Base-by-base conservation (phyloP, 257 asterid species). In the Solanum pennellii region DNA sequence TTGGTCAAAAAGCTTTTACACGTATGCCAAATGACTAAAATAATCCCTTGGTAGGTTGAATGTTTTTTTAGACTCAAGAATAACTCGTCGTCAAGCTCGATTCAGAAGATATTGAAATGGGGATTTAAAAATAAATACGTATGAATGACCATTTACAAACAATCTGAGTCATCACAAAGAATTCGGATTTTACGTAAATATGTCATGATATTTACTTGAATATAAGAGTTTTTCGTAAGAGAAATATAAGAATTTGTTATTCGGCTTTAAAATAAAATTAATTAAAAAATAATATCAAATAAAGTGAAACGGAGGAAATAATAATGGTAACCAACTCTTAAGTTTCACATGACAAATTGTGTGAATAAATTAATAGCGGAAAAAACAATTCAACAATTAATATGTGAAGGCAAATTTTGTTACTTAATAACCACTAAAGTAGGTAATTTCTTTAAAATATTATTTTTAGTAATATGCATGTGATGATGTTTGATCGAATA, bases 161-260 rank as follows among this genome's bases (percentile, higher is more conserved):
- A 0, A 56, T 3, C 0, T 0, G 25, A 56, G 62, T 52, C n/a
- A 6, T 52, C n/a, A 16, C 5, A 7, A 52, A 52, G 2, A 18
- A 52, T 0, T 52, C 3, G n/a, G 1, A 52, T 52, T 49, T 52
- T 16, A 52, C 2, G 23, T 52, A 52, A 60, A 60, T 60, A 21
- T 21, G 12, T 21, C 14, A 60, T 21, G 23, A 3, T 60, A 9
- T 60, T 60, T 60, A 9, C 23, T 60, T 60, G 29, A 10, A 23
- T 60, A 60, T 23, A 60, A 60, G 27, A 60, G 0, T 9, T 21
- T 60, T 59, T 59, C 1, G 12, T 9, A 60, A 60, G 68, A 60
- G 6, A 60, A 60, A 9, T 23, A 21, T 60, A 6, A 60, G 4
- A n/a, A 1, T 12, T 1, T 25, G 3, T 25, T n/a, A 1, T 62